Conservation (phyloP, 257 asterid species). For the Solanum chilense region DNA sequence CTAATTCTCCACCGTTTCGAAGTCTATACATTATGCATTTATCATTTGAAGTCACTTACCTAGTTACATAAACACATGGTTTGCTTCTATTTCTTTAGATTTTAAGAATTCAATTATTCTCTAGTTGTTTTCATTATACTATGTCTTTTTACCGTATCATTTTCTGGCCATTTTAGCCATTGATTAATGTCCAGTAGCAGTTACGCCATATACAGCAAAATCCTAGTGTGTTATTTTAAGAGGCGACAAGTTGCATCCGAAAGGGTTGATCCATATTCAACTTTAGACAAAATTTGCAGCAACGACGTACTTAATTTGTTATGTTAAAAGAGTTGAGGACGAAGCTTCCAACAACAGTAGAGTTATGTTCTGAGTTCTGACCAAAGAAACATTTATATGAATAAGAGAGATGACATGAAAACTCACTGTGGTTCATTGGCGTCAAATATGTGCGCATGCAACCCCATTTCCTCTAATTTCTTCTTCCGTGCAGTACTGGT, state of each 20-base stretch:
- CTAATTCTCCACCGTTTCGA: background rate
- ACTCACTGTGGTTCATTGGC: conserved; percentile 57
- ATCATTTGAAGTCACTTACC: background rate
- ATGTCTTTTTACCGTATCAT: background rate
- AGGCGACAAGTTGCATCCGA: background rate
- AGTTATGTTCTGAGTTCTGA: background rate
- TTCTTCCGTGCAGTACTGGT: conserved; percentile 46
- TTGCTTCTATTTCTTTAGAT: background rate
- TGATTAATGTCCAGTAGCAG: background rate
- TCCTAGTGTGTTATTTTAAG: background rate
- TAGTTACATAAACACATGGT: background rate
- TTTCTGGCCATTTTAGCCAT: background rate
- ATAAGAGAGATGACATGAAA: background rate
- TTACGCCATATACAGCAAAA: background rate
- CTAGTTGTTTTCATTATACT: background rate
- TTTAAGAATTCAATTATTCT: background rate
- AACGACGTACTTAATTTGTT: no score
- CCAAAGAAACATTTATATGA: background rate
- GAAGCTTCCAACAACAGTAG: background rate
- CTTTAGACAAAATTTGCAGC: background rate
- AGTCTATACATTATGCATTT: background rate
- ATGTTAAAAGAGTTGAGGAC: background rate
- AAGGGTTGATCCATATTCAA: background rate
- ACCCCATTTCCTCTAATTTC: conserved; percentile 57
- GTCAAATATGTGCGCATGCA: conserved; percentile 43